These are phyloP conservation scores for Linum trigynum DNA, from an alignment of 345 rosid genomes.

Conservation along the genomic window DNA sequence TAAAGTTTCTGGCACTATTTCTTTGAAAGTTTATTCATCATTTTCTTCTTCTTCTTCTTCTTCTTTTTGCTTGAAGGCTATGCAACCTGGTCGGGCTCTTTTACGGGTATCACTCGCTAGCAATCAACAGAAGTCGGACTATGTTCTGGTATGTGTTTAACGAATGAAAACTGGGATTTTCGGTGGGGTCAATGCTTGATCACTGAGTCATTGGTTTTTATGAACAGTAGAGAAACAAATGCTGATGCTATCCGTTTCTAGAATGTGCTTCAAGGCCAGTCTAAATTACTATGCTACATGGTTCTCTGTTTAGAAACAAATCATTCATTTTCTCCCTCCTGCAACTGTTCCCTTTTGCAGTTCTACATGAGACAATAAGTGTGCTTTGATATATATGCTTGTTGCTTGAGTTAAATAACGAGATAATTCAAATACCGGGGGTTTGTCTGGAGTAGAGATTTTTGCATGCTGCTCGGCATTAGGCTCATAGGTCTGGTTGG, in stretches of 20 bases:
- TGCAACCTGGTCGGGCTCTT: constrained; percentile 66
- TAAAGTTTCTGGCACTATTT: neutral
- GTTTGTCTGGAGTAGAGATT: no score
- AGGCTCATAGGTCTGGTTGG: no score
- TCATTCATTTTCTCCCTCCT: no score
- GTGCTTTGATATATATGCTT: no score
- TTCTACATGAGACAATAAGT: no score
- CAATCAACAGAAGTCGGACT: constrained; percentile 53
- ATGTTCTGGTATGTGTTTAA: constrained; percentile 48
- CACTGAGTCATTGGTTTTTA: neutral
- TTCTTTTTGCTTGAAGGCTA: constrained; percentile 44
- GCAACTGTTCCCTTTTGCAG: no score
- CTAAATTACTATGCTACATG: no score
- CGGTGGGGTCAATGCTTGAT: neutral
- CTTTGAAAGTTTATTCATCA: constrained; percentile 5
- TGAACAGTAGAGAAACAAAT: neutral
- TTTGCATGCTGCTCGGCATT: no score
- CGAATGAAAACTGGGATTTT: constrained; percentile 5
- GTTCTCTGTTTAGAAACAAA: no score
- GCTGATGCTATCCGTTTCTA: neutral
- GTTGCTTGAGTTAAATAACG: no score
- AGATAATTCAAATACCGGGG: no score
- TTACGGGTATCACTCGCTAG: constrained; percentile 47
- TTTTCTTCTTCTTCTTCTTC: constrained; percentile 13
- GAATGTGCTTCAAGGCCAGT: no score